Conservation (phyloP, 345 rosid species). For the Linum lewisii region DNA sequence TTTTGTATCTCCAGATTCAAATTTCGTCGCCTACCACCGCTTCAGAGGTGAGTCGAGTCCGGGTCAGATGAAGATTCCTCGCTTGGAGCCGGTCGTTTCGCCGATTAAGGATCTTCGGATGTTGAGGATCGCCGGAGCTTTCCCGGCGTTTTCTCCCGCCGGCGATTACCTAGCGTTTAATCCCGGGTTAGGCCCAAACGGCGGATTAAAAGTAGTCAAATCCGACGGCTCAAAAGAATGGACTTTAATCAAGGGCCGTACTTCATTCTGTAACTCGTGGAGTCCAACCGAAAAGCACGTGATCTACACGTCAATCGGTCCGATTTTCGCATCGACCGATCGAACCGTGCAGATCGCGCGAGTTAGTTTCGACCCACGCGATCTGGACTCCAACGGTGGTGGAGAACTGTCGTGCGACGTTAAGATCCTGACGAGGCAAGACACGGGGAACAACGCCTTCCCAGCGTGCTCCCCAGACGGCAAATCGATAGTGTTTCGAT, state of each 20-base stretch:
- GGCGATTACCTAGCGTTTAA: conserved; percentile 54
- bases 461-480: conserved; percentile 87
- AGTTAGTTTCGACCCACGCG: conserved; percentile 32
- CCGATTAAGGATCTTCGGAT: conserved; percentile 43
- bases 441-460: conserved; percentile 80
- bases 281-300: conserved; percentile 63
- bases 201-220: conserved; percentile 45
- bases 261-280: conserved; percentile 76
- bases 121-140: conserved; percentile 55
- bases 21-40: conserved; percentile 59
- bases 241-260: conserved; percentile 52
- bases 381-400: conserved; percentile 23
- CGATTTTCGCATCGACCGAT: conserved; percentile 45
- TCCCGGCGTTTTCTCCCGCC: conserved; percentile 57
- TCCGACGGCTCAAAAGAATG: conserved; percentile 76
- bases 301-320: conserved; percentile 67
- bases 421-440: conserved; percentile 58
- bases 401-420: conserved; percentile 46
- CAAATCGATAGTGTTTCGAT: conserved; percentile 60
- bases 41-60: conserved; percentile 58
- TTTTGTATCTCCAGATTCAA: conserved; percentile 48
- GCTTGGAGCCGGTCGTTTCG: conserved; percentile 55
- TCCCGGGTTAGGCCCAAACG: conserved; percentile 25
- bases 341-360: conserved; percentile 76
- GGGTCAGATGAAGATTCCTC: conserved; percentile 43